Evolutionary conservation across 345 rosid genomes (phyloP).

Genomic region (Brassica rapa): DNA sequence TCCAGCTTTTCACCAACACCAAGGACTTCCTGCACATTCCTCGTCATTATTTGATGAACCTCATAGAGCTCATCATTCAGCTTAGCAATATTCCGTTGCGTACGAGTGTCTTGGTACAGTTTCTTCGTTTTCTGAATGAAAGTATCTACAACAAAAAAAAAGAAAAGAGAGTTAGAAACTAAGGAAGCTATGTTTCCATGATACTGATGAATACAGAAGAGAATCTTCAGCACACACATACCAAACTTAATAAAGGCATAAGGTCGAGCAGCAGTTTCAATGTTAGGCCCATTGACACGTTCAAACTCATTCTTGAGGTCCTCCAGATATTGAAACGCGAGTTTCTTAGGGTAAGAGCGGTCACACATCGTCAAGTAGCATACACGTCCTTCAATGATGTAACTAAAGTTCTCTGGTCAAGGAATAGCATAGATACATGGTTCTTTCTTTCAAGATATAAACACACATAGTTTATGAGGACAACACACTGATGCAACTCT

Average conservation of each 20-base stretch:
- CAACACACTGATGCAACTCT: background rate
- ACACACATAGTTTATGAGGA: background rate
- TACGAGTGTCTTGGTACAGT: conserved; percentile 92
- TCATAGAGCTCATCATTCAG: conserved; percentile 97
- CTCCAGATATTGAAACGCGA: conserved; percentile 94
- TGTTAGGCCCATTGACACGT: conserved; percentile 87
- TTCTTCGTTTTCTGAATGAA: conserved; percentile 97
- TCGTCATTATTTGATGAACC: conserved; percentile 99
- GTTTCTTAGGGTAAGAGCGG: conserved; percentile 97
- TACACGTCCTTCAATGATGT: background rate
- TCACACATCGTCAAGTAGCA: conserved; percentile 55
- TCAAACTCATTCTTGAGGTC: conserved; percentile 96
- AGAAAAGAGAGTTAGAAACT: conserved; percentile 2
- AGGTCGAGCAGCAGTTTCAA: conserved; percentile 98
- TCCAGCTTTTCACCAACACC: conserved; percentile 99
- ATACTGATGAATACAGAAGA: conserved; percentile 7
- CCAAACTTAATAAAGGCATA: conserved; percentile 99
- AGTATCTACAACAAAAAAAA: conserved; percentile 59
- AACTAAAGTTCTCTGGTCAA: conserved; percentile 46
- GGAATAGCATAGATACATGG: conserved; percentile 38
- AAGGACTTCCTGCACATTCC: conserved; percentile 98
- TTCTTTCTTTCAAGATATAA: conserved; percentile 5
- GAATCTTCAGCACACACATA: conserved; percentile 28
- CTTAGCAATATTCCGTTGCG: conserved; percentile 89
- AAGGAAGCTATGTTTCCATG: conserved; percentile 14